phyloP scores from a whole-genome alignment of 768 basidiomycete species.

The Boletus rubescentipes region DNA sequence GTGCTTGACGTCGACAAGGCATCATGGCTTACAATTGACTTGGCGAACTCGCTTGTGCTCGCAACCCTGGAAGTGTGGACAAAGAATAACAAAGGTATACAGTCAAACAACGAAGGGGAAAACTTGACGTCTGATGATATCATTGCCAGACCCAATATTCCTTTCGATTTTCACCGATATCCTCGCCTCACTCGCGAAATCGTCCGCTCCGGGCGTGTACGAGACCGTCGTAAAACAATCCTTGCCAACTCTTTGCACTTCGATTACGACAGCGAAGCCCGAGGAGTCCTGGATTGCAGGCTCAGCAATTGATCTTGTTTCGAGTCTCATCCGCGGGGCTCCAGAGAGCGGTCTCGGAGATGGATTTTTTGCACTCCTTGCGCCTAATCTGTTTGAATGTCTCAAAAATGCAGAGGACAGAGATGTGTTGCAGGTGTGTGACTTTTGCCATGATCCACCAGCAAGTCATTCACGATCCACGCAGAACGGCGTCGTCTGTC shows the following conservation, averaged over 20 bases:
- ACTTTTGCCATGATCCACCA: background rate
- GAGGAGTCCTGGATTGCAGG: slow-evolving; percentile 74
- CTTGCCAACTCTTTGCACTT: slow-evolving; percentile 67
- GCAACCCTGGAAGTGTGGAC: slow-evolving; percentile 81
- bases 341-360: slow-evolving; percentile 66
- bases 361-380: slow-evolving; percentile 76
- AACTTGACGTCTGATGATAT: slow-evolving; percentile 1
- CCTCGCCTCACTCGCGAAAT: slow-evolving; percentile 64
- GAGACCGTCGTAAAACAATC: slow-evolving; percentile 70
- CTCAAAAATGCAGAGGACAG: slow-evolving; percentile 76
- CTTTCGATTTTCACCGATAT: slow-evolving; percentile 84
- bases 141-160: slow-evolving; percentile 76
- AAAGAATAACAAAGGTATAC: slow-evolving; percentile 78
- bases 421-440: slow-evolving; percentile 71
- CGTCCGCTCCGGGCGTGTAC: slow-evolving; percentile 60
- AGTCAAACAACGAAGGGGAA: background rate
- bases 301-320: slow-evolving; percentile 80
- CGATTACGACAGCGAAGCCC: slow-evolving; percentile 55
- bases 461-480: background rate
- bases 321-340: slow-evolving; percentile 68
- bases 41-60: slow-evolving; percentile 63
- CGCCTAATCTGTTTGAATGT: slow-evolving; percentile 70
- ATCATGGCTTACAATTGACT: slow-evolving; percentile 67
- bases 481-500: slow-evolving; percentile 78
- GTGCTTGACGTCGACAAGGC: slow-evolving; percentile 73